phyloP scores from a whole-genome alignment of 345 rosid genomes.

The Pelargonium nanum region DNA sequence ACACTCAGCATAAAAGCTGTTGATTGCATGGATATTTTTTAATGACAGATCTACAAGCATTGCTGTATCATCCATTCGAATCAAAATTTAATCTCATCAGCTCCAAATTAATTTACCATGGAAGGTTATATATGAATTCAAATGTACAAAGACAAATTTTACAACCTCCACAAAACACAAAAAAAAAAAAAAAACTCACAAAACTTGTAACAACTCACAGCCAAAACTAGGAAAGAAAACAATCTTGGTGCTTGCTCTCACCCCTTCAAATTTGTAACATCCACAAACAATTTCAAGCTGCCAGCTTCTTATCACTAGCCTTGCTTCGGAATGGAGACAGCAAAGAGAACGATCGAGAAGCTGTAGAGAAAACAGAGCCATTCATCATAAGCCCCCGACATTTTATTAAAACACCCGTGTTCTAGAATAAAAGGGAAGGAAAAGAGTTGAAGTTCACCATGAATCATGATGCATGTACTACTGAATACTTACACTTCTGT shows the following conservation, averaged over 20 bases:
- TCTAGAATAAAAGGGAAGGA: not conserved
- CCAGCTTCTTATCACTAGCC: not conserved
- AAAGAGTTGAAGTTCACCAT: not conserved
- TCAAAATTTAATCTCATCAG: too few relatives aligned
- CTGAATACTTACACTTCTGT: conserved; percentile 47
- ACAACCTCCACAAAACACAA: too few relatives aligned
- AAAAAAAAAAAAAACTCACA: too few relatives aligned
- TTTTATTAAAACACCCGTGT: not conserved
- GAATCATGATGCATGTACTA: not conserved
- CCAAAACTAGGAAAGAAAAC: not conserved
- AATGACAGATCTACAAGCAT: too few relatives aligned
- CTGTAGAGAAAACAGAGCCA: conserved; percentile 49
- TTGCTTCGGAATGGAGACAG: conserved; percentile 5
- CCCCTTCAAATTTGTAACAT: too few relatives aligned
- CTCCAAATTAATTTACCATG: too few relatives aligned
- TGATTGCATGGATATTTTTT: too few relatives aligned
- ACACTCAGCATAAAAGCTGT: too few relatives aligned
- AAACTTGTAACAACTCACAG: not conserved
- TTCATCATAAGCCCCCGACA: conserved; percentile 57
- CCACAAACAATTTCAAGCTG: not conserved
- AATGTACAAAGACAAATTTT: too few relatives aligned
- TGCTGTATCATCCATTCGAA: too few relatives aligned
- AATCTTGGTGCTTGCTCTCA: not conserved
- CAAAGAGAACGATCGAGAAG: conserved; percentile 4
- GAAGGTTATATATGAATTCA: too few relatives aligned